Evolutionary conservation across 495 filamentous ascomycete genomes (phyloP).

Genomic region (Penicillium maclennaniae): DNA sequence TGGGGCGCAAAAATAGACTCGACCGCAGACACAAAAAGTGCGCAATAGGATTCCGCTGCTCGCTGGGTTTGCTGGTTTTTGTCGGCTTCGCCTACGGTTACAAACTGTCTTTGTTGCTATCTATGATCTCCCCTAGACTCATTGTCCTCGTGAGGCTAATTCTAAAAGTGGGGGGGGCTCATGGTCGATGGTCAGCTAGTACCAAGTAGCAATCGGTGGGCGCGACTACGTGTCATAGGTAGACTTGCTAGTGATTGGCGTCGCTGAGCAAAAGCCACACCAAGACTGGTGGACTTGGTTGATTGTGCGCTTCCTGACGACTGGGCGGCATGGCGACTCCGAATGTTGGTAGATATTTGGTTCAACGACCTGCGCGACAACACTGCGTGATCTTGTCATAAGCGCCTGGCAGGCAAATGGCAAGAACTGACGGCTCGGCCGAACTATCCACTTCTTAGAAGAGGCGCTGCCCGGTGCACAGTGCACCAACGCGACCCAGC

Average conservation of each 20-base stretch:
- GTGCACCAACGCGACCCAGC: not conserved
- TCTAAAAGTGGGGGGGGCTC: not conserved
- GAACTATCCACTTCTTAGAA: not conserved
- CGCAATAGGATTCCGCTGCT: not conserved
- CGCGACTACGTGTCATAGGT: too few relatives aligned
- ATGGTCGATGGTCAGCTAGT: not conserved
- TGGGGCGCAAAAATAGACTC: conserved; percentile 22
- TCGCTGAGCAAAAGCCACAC: not conserved
- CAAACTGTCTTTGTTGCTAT: not conserved
- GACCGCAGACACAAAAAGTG: not conserved
- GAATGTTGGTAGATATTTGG: not conserved
- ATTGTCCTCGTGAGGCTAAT: not conserved
- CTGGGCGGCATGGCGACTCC: not conserved
- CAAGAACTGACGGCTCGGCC: conserved; percentile 17
- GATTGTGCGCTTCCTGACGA: not conserved
- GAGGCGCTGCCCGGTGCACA: not conserved
- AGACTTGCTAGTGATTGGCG: too few relatives aligned
- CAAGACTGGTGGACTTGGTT: not conserved
- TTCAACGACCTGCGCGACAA: not conserved
- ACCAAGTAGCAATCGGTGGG: not conserved
- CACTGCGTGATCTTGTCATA: not conserved
- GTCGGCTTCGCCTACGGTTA: not conserved
- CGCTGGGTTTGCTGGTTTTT: too few relatives aligned
- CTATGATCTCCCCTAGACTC: not conserved
- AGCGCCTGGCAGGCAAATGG: conserved; percentile 4